Evolutionary conservation across 2,329 filamentous ascomycete species (phyloP).

Genomic region (Pseudogymnoascus sp.): DNA sequence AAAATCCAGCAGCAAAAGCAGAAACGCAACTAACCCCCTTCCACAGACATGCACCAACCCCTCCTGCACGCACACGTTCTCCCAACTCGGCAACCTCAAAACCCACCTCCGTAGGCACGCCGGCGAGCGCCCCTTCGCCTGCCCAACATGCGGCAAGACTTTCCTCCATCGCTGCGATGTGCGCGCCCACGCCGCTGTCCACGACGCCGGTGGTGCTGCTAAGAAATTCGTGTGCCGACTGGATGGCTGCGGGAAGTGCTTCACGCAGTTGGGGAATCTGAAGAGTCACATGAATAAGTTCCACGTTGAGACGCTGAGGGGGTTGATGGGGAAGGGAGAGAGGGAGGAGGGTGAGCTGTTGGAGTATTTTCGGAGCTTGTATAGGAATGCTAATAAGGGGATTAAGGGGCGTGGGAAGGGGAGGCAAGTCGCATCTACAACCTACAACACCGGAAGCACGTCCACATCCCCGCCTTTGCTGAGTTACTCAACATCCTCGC

Average conservation of each 20-base stretch:
- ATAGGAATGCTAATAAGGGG: slow-evolving; percentile 97
- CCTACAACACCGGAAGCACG: too few species aligned
- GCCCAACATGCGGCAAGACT: slow-evolving; percentile 69
- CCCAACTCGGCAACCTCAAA: slow-evolving; percentile 84
- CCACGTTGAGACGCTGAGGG: slow-evolving; percentile 61
- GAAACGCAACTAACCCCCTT: too few species aligned
- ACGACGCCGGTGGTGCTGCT: slow-evolving; percentile 41
- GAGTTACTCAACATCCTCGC: neutral
- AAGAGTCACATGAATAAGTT: slow-evolving; percentile 97
- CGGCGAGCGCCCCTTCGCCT: slow-evolving; percentile 76
- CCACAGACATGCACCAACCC: slow-evolving; percentile 53
- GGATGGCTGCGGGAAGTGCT: slow-evolving; percentile 78
- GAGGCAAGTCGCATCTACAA: slow-evolving; percentile 46
- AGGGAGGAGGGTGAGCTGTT: slow-evolving; percentile 63
- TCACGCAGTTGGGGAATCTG: slow-evolving; percentile 84
- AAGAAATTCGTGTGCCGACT: slow-evolving; percentile 78
- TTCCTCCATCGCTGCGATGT: slow-evolving; percentile 86
- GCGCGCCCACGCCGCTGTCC: slow-evolving; percentile 69
- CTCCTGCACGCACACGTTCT: slow-evolving; percentile 72
- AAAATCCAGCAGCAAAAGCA: too few species aligned
- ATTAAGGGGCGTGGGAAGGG: slow-evolving; percentile 94
- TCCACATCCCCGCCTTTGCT: neutral
- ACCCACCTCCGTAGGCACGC: slow-evolving; percentile 85
- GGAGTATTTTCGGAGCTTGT: slow-evolving; percentile 75
- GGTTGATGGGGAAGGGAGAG: slow-evolving; percentile 42